Evolutionary conservation across 2,329 filamentous ascomycete genomes (phyloP).

Genomic region (Penicillium sclerotigenum): DNA sequence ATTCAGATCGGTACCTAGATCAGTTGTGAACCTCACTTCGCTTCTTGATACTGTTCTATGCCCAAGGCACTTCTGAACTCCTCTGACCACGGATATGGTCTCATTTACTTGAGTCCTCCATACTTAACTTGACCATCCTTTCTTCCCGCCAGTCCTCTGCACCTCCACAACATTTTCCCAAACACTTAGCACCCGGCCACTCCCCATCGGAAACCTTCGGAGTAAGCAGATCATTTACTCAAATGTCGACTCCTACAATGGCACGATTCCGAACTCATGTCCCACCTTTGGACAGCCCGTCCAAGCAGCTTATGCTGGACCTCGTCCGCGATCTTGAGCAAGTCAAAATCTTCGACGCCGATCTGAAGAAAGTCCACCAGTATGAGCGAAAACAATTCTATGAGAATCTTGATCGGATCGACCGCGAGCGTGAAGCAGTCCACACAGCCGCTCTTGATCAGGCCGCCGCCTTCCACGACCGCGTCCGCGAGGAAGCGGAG

Average conservation of each 20-base stretch:
- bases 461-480: conserved; percentile 64
- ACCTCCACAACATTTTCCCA: not conserved
- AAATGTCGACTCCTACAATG: conserved; percentile 22
- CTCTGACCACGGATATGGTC: not conserved
- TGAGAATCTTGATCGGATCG: conserved; percentile 60
- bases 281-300: conserved; percentile 38
- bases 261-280: conserved; percentile 26
- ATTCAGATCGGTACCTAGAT: not conserved
- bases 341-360: conserved; percentile 41
- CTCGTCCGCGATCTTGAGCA: conserved; percentile 42
- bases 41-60: not conserved
- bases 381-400: conserved; percentile 49
- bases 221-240: not conserved
- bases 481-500: conserved; percentile 57
- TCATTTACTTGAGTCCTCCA: not conserved
- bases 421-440: conserved; percentile 59
- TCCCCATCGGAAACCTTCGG: not conserved
- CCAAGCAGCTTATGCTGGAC: conserved; percentile 41
- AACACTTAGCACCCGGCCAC: not conserved
- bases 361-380: conserved; percentile 44
- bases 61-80: not conserved
- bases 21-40: not conserved
- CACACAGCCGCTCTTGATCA: conserved; percentile 65
- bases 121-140: not conserved
- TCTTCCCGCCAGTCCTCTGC: not conserved